Conservation (phyloP, 768 basidiomycete genomes). For the Kwoniella pini region DNA sequence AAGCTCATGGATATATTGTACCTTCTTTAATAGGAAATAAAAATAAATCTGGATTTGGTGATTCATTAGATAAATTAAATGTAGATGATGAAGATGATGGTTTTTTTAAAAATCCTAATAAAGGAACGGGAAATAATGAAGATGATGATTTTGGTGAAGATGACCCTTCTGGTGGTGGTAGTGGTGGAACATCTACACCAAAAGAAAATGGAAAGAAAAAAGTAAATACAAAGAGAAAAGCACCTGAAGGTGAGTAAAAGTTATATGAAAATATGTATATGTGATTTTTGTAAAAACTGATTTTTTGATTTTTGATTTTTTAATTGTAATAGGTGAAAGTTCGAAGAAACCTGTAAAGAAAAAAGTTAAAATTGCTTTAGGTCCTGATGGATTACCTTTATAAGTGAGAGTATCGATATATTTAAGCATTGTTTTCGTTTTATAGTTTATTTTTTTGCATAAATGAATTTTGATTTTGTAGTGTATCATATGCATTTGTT, state of each 20-base stretch:
- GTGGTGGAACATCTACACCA: conserved; percentile 4
- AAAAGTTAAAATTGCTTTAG: conserved; percentile 47
- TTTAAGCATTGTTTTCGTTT: too few species aligned
- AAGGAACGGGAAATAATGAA: conserved; percentile 39
- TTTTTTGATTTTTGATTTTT: too few species aligned
- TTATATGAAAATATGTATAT: too few species aligned
- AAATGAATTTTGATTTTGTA: too few species aligned
- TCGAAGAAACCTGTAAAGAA: conserved; percentile 41
- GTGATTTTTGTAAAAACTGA: too few species aligned
- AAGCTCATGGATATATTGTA: conserved; percentile 48
- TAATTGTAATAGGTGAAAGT: too few species aligned
- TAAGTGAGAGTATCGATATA: conserved; percentile 9
- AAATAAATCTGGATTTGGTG: conserved; percentile 29
- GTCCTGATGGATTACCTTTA: conserved; percentile 45
- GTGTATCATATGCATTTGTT: too few species aligned
- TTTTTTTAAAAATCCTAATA: conserved; percentile 42
- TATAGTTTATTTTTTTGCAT: background rate
- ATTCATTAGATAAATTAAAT: conserved; percentile 21
- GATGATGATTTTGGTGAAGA: conserved; percentile 46
- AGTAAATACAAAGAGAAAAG: conserved; percentile 29
- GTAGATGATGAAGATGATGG: conserved; percentile 50
- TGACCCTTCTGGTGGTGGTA: conserved; percentile 4
- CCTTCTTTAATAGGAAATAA: conserved; percentile 21
- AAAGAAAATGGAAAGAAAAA: conserved; percentile 2
- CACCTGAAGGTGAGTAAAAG: conserved; percentile 34